Conservation (phyloP, 2,329 filamentous ascomycete genomes). For the Aspergillus texensis region DNA sequence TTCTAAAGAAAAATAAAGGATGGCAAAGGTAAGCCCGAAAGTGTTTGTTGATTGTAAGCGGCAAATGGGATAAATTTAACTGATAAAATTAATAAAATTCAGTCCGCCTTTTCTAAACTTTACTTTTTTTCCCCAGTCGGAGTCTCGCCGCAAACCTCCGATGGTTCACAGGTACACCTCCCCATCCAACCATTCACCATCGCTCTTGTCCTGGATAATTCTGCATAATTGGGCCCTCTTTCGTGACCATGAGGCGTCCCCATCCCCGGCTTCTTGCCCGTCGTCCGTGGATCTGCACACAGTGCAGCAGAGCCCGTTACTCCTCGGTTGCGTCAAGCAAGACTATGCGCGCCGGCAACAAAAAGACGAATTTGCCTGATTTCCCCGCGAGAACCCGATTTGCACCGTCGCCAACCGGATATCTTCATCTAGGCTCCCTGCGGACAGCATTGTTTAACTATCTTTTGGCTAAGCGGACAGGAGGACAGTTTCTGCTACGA, state of each 20-base stretch:
- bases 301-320: slow-evolving; percentile 38
- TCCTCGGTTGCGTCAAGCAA: slow-evolving; percentile 28
- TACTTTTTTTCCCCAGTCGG: slow-evolving; percentile 14
- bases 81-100: slow-evolving; percentile 16
- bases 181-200: slow-evolving; percentile 1
- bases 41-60: not conserved
- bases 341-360: slow-evolving; percentile 27
- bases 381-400: slow-evolving; percentile 78
- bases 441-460: slow-evolving; percentile 96
- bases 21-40: not conserved
- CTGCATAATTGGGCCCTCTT: not conserved
- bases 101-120: slow-evolving; percentile 14
- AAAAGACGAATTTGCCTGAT: slow-evolving; percentile 46
- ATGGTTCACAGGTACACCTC: not conserved
- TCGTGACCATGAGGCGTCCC: slow-evolving; percentile 32
- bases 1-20: not conserved
- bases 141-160: slow-evolving; percentile 15
- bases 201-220: slow-evolving; percentile 1
- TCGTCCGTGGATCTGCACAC: slow-evolving; percentile 40
- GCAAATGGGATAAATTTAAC: not conserved
- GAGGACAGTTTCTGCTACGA: slow-evolving; percentile 85
- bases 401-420: slow-evolving; percentile 92
- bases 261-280: slow-evolving; percentile 28
- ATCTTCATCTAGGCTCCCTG: slow-evolving; percentile 87
- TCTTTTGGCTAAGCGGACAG: slow-evolving; percentile 81